A percentile compares a stretch with the other conserved stretches of the same genome.
These are phyloP conservation scores for Geotrichum carabidarum DNA, from an alignment of 1,139 yeast genomes.

Conservation along the genomic window DNA sequence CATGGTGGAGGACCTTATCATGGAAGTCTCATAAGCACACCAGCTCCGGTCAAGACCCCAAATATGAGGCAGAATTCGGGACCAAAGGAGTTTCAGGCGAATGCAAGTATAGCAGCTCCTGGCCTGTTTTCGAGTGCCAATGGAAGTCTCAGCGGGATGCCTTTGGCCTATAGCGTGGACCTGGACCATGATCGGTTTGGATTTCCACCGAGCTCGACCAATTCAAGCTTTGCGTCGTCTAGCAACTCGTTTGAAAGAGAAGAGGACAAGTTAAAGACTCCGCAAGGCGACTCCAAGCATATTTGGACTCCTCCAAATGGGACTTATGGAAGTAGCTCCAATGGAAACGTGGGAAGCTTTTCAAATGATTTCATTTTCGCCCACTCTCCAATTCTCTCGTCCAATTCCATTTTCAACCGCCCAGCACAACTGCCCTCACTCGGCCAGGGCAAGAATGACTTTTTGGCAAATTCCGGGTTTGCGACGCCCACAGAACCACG, in stretches of 20 bases:
- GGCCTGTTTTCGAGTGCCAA: too few relatives aligned
- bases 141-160: too few relatives aligned
- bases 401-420: background rate
- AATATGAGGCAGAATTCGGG: too few relatives aligned
- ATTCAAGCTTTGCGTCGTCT: background rate
- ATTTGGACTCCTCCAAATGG: background rate
- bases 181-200: too few relatives aligned
- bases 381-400: conserved; percentile 4
- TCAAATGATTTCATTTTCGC: conserved; percentile 4
- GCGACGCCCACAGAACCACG: background rate
- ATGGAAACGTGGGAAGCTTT: background rate
- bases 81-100: too few relatives aligned
- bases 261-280: background rate
- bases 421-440: background rate
- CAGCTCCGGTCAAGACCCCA: too few relatives aligned
- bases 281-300: background rate
- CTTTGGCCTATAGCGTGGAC: too few relatives aligned
- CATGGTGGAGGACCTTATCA: too few relatives aligned
- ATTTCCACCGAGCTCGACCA: too few relatives aligned
- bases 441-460: background rate
- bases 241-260: background rate
- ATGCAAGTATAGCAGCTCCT: too few relatives aligned
- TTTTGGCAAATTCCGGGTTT: background rate
- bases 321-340: background rate
- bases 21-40: too few relatives aligned